Base-by-base conservation (phyloP, 2,329 filamentous ascomycete species). In the Gnomoniopsis smithogilvyi region DNA sequence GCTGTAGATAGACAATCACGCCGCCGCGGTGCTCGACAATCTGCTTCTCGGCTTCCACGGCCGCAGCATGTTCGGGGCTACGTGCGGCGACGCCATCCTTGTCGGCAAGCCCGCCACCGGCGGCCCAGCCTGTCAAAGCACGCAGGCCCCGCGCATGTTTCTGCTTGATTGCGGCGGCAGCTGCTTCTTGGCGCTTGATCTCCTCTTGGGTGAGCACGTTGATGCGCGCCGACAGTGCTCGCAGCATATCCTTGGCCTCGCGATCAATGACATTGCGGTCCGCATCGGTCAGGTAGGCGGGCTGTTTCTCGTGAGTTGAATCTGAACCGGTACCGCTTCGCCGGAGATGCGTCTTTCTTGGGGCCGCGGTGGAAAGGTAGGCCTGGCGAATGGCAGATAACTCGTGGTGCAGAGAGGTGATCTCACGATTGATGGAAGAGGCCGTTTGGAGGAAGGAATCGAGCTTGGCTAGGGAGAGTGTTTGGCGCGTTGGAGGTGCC, bases 361-460 rank as follows among this genome's bases (percentile, higher is more conserved):
- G 84, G 63, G 84, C 83, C 6, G 88, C 85, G 22, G 89, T 92
- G 34, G 93, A 95, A 54, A 99, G 90, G 76, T 99, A 99, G 60
- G 92, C 87, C 67, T 92, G 91, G 61, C 94, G 90, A 68, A 96
- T 92, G 61, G 87, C 85, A 69, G 85, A 86, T 21, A 99, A 87
- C 68, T 97, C 91, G 65, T 78, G 78, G 67, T 92, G 87, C 38
- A 99, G 85, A 53, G 89, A 91, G 62, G 84, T 76, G 62, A 98
- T 96, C 71, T 96, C 92, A 8, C 87, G 83, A 71, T 96, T 95
- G 73, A 98, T 97, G 71, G 89, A 86, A 75, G 96, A 95, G 55
- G 95, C 95, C 75, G 98, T 94, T 70, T 94, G 92, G 36, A 98
- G 79, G 71, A 98, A 99, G 67, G 90, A 89, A 71, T 97, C 91